A percentile compares a stretch with the other conserved stretches of the same genome.
phyloP scores from a whole-genome alignment of 257 asterid species.

The Solanum peruvianum region DNA sequence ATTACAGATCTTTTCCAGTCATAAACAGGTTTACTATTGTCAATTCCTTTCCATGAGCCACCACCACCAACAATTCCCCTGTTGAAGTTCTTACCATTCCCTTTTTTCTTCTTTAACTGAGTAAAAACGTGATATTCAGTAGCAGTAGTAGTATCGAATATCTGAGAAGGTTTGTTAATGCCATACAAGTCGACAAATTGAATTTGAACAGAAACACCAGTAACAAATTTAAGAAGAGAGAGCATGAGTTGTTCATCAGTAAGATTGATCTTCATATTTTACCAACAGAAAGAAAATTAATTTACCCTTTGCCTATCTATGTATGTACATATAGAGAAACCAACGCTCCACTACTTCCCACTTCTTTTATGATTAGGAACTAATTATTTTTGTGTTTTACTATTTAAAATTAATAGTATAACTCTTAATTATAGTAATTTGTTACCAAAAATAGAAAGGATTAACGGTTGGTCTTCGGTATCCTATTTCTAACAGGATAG shows the following conservation, averaged over 20 bases:
- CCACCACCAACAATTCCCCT: not conserved
- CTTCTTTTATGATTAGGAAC: not conserved
- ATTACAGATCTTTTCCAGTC: not conserved
- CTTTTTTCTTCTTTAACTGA: not conserved
- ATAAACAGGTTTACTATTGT: not conserved
- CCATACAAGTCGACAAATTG: not conserved
- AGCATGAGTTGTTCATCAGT: not conserved
- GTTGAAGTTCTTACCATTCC: not conserved
- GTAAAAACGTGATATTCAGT: no score
- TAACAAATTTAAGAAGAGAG: not conserved
- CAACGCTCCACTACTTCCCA: not conserved
- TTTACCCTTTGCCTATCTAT: no score
- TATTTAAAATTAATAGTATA: no score
- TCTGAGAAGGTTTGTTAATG: not conserved
- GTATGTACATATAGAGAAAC: not conserved
- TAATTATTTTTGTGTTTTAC: no score
- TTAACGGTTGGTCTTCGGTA: not conserved
- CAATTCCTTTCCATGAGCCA: not conserved
- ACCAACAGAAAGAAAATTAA: not conserved
- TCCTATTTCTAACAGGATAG: not conserved
- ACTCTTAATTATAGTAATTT: not conserved
- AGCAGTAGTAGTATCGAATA: not conserved
- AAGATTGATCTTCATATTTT: not conserved
- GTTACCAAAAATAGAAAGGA: not conserved
- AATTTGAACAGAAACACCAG: not conserved